Base-by-base conservation (phyloP, 306 rosid genomes). In the Gastrolobium bilobum region DNA sequence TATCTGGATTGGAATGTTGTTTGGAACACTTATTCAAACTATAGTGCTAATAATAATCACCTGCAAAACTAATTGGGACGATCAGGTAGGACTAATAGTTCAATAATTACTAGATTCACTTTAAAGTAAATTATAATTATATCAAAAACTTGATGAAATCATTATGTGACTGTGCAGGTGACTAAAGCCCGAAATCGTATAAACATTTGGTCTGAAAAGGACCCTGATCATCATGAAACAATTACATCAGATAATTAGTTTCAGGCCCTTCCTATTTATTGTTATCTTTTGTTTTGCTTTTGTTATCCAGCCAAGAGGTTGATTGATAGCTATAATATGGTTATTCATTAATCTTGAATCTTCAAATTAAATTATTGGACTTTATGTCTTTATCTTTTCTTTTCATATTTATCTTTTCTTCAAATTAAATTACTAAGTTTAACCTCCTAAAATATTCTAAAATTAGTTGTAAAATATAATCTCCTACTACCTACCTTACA, bases 1-100 rank as follows among this genome's bases (percentile, higher is more conserved):
- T 8, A 79, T 90, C 4, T 90, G 94, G 91, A 86, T 84, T 58
- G 94, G 94, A 46, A 90, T 90, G 94, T 57, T 90, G 60, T 74
- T 88, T 68, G 94, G 94, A 31, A 88, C 90, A 44, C 37, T 90
- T 0, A 38, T 90, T 39, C 94, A 88, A 58, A 90, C 94, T n/a
- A 34, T 90, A 39, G 75, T 86, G 4, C 84, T 86, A 0, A 0
- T 34, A 1, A 33, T 80, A 44, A 67, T 90, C 39, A 88, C 85
- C 46, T 84, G 51, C 10, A 90, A 20, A 82, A 87, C 94, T 38
- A 82, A 90, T 14, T 87, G 90, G 91, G 89, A 90, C 4, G 44
- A 86, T 7, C 94, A 88, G 89, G 94, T 88, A 15, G 10, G 2
- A 6, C 2, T 53, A 7, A 42, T 30, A 11, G 33, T 1, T 70